Base-by-base conservation (phyloP, 2,329 filamentous ascomycete species). In the Aspergillus uvarum region DNA sequence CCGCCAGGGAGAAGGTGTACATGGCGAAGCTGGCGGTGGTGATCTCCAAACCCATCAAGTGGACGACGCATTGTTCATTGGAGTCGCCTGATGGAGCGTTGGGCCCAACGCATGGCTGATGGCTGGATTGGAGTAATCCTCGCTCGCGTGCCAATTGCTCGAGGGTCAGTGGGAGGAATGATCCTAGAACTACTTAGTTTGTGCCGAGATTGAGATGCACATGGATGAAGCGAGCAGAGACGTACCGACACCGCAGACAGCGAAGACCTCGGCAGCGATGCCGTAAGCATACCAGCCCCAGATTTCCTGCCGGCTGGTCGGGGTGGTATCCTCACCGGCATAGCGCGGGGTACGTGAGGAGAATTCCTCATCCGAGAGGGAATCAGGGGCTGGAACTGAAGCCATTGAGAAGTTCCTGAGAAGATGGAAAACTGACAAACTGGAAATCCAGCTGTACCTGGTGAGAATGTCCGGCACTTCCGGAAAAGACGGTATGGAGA, bases 201-300 rank as follows among this genome's bases (percentile, higher is more conserved):
- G 4, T 11, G 21, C 29, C 42, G 6, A 12, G 16, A 24, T 12
- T 19, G 38, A 44, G 38, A 16, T n/a, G 38, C 19, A 10, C 7
- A 21, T 16, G 12, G 48, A 53, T 5, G 42, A 14, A n/a, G 26
- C 2, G 1, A 14, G 21, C 51, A 12, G 16, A 21, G 29, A 67
- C 71, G 56, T 63, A 74, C 92, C 86, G 61, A 89, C 83, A 44
- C 87, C 92, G 74, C 92, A 96, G 56, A 97, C 90, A 19, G 96
- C 91, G 74, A 96, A 97, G 54, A 95, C 92, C 78, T 97, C 93
- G 24, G 92, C 91, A n/a, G 93, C 93, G 78, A 96, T 96, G 24
- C 89, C 90, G 76, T 97, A 96, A 71, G 89, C 87, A 76, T 96
- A 97, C 90, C 94, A 97, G 68, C 92, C 93, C 47, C 86, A 80